Evolutionary conservation across 1,139 yeast species (phyloP), one percentile per base, ranked within the genome.

Genomic region (Cylindricascospora bacillispora): DNA sequence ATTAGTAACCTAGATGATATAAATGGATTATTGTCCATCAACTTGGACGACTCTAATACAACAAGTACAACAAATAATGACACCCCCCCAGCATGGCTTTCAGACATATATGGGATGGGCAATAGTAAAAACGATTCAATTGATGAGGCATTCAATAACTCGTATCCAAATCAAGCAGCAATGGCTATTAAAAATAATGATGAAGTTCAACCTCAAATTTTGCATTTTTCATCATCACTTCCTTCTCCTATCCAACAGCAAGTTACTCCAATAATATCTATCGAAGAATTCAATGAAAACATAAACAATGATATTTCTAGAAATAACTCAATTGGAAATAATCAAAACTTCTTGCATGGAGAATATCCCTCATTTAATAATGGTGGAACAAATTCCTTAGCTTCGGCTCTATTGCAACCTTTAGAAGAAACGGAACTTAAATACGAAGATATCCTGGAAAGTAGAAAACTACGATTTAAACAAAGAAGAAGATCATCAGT

Each of bases 371-470:
- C 40, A 13, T 31, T 7, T 7, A 18, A 18, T 18, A 18, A 18
- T 10, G 21, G 13, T 10, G 13, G 4, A n/a, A 25, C n/a, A 9
- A 18, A 18, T 19, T 25, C 22, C 11, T 13, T 25, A 4, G 28
- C 22, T 3, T 18, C 19, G 10, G 13, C 22, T 6, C 25, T 27
- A 6, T 12, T 27, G 14, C 28, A 29, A 18, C 28, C 32, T 6
- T 11, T 25, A 3, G 35, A 30, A n/a, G 40, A 35, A 15, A 32
- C 32, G n/a, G 31, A 32, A 4, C 22, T 26, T 7, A 34, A 28
- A 13, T 25, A 45, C 29, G 48, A 43, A n/a, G 41, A 43, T 22
- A 47, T 46, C 45, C 38, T 49, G 10, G 35, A 37, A 21, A 54
- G 52, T 10, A 39, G 54, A 28, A 48, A 29, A 11, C 17, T 11